These are phyloP conservation scores for Lachancea sp. DNA, from an alignment of 805 yeast species.

Conservation along the genomic window DNA sequence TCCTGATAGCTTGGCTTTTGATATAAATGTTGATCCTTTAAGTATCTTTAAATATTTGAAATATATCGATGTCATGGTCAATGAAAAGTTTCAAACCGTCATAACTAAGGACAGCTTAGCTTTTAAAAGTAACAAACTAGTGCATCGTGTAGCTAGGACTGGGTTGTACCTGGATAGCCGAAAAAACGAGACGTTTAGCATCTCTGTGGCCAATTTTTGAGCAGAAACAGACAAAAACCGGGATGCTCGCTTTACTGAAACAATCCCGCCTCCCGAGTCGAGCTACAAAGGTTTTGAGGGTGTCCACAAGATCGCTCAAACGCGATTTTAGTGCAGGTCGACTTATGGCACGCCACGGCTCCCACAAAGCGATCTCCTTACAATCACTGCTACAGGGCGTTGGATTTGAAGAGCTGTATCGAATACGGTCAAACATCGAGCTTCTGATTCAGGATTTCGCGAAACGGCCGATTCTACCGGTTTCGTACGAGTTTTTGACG, in stretches of 20 bases:
- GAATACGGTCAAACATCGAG: conserved; percentile 52
- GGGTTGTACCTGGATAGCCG: neutral
- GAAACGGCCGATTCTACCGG: conserved; percentile 43
- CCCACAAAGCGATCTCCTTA: neutral
- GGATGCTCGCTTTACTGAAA: neutral
- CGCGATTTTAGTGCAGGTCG: neutral
- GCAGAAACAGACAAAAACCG: neutral
- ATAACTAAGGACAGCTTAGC: neutral
- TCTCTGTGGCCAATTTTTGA: neutral
- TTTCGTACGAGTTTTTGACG: conserved; percentile 47
- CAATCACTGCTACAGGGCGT: conserved; percentile 13
- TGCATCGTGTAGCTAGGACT: neutral
- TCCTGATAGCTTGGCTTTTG: neutral
- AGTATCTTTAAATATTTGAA: neutral
- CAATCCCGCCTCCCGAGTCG: neutral
- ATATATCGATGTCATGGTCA: neutral
- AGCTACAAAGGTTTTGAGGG: neutral
- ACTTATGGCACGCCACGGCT: neutral
- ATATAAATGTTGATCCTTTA: neutral
- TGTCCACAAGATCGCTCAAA: neutral
- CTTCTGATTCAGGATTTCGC: conserved; percentile 54
- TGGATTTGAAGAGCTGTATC: conserved; percentile 46
- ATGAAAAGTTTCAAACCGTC: neutral
- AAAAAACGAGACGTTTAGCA: neutral
- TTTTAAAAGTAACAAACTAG: neutral